Conservation (phyloP, 208 protist species). For the Leishmania major region DNA sequence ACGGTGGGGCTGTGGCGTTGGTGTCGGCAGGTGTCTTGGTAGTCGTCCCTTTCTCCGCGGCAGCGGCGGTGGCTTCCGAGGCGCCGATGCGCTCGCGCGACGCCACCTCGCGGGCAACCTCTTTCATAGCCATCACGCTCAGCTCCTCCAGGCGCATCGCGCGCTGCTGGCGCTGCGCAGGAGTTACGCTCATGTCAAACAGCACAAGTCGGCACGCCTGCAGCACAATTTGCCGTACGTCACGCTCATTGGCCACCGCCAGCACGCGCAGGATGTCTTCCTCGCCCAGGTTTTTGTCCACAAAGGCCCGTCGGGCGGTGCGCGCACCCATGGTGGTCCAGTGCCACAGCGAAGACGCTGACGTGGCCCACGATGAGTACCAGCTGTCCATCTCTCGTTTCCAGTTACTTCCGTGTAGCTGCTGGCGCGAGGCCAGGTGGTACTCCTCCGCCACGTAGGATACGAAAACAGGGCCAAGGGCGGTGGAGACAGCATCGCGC, state of each 20-base stretch:
- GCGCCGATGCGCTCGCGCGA: conserved; percentile 4
- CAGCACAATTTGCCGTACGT: conserved; percentile 45
- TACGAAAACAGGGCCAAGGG: conserved; percentile 42
- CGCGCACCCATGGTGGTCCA: conserved; percentile 20
- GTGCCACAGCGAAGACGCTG: conserved; percentile 31
- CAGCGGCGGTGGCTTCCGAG: background rate
- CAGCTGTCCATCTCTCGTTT: conserved; percentile 56
- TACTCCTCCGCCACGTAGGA: conserved; percentile 61
- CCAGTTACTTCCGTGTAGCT: conserved; percentile 31
- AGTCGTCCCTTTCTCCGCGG: too few species aligned
- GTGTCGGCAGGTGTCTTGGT: background rate
- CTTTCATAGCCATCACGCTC: conserved; percentile 28
- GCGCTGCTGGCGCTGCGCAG: conserved; percentile 27
- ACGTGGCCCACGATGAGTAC: conserved; percentile 33
- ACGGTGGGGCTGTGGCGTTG: background rate
- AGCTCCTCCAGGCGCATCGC: conserved; percentile 34
- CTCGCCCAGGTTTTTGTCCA: conserved; percentile 34
- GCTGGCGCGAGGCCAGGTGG: conserved; percentile 41
- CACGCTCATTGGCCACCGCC: conserved; percentile 32
- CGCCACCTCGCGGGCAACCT: conserved; percentile 33
- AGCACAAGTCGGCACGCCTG: conserved; percentile 48
- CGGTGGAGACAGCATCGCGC: conserved; percentile 55
- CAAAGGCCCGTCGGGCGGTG: conserved; percentile 23
- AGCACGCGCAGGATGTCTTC: conserved; percentile 43
- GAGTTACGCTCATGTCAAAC: conserved; percentile 43